phyloP scores from a whole-genome alignment of 192 early-diverging fungal species.

The Globomyces pollinis-pini region DNA sequence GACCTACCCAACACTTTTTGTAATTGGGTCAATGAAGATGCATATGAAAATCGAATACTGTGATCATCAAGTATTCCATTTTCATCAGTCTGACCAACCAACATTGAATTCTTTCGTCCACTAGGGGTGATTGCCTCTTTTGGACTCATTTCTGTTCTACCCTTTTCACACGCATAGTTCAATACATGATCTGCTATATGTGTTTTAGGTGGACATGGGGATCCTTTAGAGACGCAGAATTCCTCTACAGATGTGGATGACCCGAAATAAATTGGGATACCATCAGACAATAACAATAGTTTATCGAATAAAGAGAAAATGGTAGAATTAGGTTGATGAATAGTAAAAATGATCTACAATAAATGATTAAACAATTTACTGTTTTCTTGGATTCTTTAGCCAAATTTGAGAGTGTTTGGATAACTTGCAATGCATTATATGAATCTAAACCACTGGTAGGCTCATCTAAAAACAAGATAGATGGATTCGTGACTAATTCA shows the following conservation, averaged over 20 bases:
- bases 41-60: too few species aligned
- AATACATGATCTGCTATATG: conserved; percentile 69
- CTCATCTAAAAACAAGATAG: conserved; percentile 46
- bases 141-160: not conserved
- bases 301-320: conserved; percentile 79
- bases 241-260: conserved; percentile 28
- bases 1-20: conserved; percentile 34
- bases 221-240: conserved; percentile 43
- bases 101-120: too few species aligned
- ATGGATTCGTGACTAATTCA: conserved; percentile 46
- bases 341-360: conserved; percentile 64
- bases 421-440: conserved; percentile 54
- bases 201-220: conserved; percentile 60
- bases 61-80: too few species aligned
- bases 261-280: conserved; percentile 58
- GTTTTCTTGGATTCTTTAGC: conserved; percentile 54
- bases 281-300: conserved; percentile 64
- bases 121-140: not conserved
- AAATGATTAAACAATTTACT: conserved; percentile 9
- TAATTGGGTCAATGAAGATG: conserved; percentile 53
- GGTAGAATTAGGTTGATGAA: conserved; percentile 83
- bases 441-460: conserved; percentile 49
- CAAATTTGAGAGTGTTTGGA: conserved; percentile 54
- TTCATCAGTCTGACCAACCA: too few species aligned
- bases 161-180: conserved; percentile 35